Conservation (phyloP, 2,329 filamentous ascomycete species). For the Westerdykella ornata region DNA sequence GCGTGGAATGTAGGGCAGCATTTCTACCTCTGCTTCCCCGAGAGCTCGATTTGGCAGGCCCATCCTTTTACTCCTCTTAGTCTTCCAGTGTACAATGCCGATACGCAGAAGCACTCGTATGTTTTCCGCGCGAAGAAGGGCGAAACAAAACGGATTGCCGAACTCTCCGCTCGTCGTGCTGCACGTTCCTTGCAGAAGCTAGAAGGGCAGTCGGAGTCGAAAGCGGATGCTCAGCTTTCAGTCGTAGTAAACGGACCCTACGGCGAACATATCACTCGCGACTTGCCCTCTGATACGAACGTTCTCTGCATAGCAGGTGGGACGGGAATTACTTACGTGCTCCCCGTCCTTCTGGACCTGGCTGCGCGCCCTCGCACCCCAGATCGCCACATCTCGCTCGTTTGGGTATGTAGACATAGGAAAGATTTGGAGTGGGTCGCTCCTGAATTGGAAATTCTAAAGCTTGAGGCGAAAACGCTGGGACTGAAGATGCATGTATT, state of each 20-base stretch:
- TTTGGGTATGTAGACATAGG: constrained; percentile 32
- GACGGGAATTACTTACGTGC: constrained; percentile 35
- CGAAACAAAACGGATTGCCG: constrained; percentile 30
- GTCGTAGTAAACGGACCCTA: constrained; percentile 34
- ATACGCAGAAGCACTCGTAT: constrained; percentile 27
- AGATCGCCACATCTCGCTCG: constrained; percentile 25
- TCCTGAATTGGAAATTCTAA: constrained; percentile 28
- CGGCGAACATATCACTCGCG: constrained; percentile 23
- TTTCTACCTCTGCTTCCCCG: constrained; percentile 63
- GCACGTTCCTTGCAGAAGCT: constrained; percentile 13
- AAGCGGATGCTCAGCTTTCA: constrained; percentile 19
- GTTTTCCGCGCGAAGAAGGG: constrained; percentile 33
- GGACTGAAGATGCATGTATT: constrained; percentile 29
- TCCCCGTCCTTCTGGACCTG: constrained; percentile 30
- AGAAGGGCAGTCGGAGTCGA: neutral
- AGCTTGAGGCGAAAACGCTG: constrained; percentile 20
- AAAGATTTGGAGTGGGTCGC: constrained; percentile 33
- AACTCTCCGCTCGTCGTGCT: constrained; percentile 22
- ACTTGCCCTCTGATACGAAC: constrained; percentile 21
- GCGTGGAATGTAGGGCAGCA: constrained; percentile 63
- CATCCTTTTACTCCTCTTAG: constrained; percentile 55
- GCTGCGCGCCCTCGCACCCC: constrained; percentile 18
- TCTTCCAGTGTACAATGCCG: constrained; percentile 18
- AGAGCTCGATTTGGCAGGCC: constrained; percentile 62
- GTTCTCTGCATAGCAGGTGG: constrained; percentile 34